Percentiles rank a stretch among this genome's conserved stretches.
phyloP scores from a whole-genome alignment of 805 yeast species.

The Candida orba region DNA sequence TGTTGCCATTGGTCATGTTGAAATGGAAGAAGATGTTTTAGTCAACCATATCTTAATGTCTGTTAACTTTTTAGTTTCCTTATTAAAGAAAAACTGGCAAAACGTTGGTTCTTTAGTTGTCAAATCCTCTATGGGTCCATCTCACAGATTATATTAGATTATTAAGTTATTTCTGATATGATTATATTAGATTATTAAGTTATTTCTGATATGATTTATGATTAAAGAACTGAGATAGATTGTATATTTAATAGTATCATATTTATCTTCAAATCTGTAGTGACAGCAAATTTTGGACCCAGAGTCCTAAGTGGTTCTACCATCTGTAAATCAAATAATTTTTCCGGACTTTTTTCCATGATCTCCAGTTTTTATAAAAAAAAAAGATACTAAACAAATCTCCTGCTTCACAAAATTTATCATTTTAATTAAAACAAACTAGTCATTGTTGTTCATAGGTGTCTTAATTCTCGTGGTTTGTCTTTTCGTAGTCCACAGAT shows the following conservation, averaged over 20 bases:
- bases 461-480: not conserved
- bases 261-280: not conserved
- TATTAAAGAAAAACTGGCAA: slow-evolving; percentile 99
- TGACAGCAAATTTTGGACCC: too few relatives aligned
- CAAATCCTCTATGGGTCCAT: slow-evolving; percentile 99
- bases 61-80: slow-evolving; percentile 97
- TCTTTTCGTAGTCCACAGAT: not conserved
- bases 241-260: not conserved
- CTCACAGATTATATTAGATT: slow-evolving; percentile 96
- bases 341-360: not conserved
- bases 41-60: slow-evolving; percentile 98
- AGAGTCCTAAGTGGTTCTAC: too few relatives aligned
- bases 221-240: not conserved
- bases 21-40: slow-evolving; percentile 94
- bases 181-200: slow-evolving; percentile 53
- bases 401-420: too few relatives aligned
- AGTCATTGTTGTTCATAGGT: too few relatives aligned
- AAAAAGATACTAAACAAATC: too few relatives aligned
- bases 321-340: not conserved
- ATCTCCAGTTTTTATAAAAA: not conserved
- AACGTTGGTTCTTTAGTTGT: slow-evolving; percentile 98
- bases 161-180: not conserved
- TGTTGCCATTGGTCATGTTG: slow-evolving; percentile 99
- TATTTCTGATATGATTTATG: not conserved
- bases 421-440: too few relatives aligned